Conservation (phyloP, 1,284 basidiomycete species). For the Paramarasmius palmivorus region DNA sequence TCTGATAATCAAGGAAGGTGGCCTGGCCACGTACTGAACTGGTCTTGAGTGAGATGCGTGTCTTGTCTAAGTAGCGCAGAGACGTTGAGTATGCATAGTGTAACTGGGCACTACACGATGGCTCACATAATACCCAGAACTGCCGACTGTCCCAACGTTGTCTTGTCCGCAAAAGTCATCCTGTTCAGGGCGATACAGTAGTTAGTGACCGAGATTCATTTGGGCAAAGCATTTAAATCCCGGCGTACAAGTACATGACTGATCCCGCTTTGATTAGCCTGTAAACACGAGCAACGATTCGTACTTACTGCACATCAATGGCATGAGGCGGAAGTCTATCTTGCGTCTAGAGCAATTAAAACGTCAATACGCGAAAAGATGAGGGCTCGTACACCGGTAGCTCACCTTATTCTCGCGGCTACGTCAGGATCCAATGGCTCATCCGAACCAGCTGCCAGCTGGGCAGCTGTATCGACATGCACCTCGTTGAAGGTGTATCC, state of each 20-base stretch:
- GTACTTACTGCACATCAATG: slow-evolving; percentile 75
- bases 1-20: no score
- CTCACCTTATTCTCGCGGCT: slow-evolving; percentile 40
- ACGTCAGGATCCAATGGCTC: slow-evolving; percentile 39
- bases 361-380: not conserved
- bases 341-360: slow-evolving; percentile 48
- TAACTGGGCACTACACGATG: not conserved
- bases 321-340: slow-evolving; percentile 73
- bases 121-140: slow-evolving; percentile 67
- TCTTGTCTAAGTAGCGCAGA: slow-evolving; percentile 29
- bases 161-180: slow-evolving; percentile 72
- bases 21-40: slow-evolving; percentile 20
- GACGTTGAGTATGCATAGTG: slow-evolving; percentile 4
- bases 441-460: slow-evolving; percentile 34
- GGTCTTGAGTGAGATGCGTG: slow-evolving; percentile 37
- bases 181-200: slow-evolving; percentile 28
- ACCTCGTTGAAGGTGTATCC: slow-evolving; percentile 25
- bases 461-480: slow-evolving; percentile 49
- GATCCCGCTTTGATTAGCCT: slow-evolving; percentile 3
- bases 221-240: slow-evolving; percentile 23
- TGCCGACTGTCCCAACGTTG: slow-evolving; percentile 71
- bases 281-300: not conserved
- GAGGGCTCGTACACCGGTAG: not conserved
- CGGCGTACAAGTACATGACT: slow-evolving; percentile 57
- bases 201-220: slow-evolving; percentile 13